Conservation (phyloP, 2,329 filamentous ascomycete species). For the Cercospora canescens region DNA sequence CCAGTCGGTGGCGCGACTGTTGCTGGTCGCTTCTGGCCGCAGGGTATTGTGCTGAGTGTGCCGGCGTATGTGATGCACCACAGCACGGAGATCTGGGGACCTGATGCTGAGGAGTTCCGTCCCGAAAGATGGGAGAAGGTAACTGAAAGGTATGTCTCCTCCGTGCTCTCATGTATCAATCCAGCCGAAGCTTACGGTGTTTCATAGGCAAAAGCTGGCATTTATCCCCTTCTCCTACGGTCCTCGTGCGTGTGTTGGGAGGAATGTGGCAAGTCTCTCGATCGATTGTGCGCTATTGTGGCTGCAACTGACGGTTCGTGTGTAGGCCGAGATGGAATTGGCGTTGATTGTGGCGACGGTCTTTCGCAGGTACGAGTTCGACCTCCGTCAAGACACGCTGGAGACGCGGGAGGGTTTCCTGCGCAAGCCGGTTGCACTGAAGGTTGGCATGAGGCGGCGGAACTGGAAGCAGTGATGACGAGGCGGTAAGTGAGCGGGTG, state of each 20-base stretch:
- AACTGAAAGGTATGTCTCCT: constrained; percentile 31
- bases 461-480: constrained; percentile 1
- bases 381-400: constrained; percentile 36
- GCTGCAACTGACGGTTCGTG: neutral
- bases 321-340: constrained; percentile 43
- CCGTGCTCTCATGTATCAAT: neutral
- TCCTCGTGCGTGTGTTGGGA: constrained; percentile 44
- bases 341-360: constrained; percentile 41
- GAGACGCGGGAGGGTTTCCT: constrained; percentile 39
- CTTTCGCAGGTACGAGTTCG: constrained; percentile 39
- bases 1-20: constrained; percentile 67
- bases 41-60: constrained; percentile 41
- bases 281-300: constrained; percentile 32
- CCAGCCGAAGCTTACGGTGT: neutral
- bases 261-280: constrained; percentile 37
- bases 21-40: constrained; percentile 66
- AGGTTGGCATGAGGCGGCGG: constrained; percentile 30
- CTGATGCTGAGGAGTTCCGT: constrained; percentile 42
- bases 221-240: constrained; percentile 47
- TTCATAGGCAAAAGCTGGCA: constrained; percentile 36
- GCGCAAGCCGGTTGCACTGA: constrained; percentile 35
- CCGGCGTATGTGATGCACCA: constrained; percentile 45
- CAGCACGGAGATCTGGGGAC: constrained; percentile 43
- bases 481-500: neutral
- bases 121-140: constrained; percentile 44